Base-by-base conservation (phyloP, 1,284 basidiomycete genomes). In the Kalmanozyma brasiliensis region DNA sequence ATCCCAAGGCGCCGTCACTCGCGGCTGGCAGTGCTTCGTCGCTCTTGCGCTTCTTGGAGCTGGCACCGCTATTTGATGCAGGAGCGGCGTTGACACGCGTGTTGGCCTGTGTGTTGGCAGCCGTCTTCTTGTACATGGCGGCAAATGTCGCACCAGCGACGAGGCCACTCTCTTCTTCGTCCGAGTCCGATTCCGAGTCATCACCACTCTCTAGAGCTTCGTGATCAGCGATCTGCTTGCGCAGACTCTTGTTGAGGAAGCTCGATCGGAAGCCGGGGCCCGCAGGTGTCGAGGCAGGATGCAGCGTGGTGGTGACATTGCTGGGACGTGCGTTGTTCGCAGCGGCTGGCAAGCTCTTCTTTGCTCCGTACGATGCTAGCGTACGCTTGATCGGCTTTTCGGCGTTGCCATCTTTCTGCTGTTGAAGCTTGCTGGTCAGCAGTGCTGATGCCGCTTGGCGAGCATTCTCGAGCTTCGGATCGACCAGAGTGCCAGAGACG, bases 241-340 rank as follows among this genome's bases (percentile, higher is more conserved):
- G 67, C 48, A 79, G 29, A 36, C 77, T 79, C 66, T 79, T 79
- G 68, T 75, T 77, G 43, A 79, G 72, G 66, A 79, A 79, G 49
- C 73, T 79, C 29, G 63, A 67, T 17, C 68, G 67, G 62, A 65
- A 70, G 20, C 61, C 53, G 10, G 67, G 61, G 3, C 67, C 67
- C 10, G 67, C 67, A 22, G 67, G 67, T 13, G 67, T 70, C 4
- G 67, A 70, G n/a, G 62, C 51, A n/a, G 67, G 62, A 34, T 60
- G 62, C 10, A 69, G 13, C 0, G 51, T 53, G n/a, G 60, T 49
- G 38, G 59, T 63, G 17, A 40, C 38, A 23, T 57, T 63, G 47
- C 53, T 60, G 5, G 47, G 51, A 34, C 49, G 44, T 3, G 53
- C 42, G 9, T 53, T 42, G 49, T 49, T 43, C 8, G 52, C 52